These are phyloP conservation scores for Chlorella sp. DNA, from an alignment of 139 green algal species.

Conservation along the genomic window DNA sequence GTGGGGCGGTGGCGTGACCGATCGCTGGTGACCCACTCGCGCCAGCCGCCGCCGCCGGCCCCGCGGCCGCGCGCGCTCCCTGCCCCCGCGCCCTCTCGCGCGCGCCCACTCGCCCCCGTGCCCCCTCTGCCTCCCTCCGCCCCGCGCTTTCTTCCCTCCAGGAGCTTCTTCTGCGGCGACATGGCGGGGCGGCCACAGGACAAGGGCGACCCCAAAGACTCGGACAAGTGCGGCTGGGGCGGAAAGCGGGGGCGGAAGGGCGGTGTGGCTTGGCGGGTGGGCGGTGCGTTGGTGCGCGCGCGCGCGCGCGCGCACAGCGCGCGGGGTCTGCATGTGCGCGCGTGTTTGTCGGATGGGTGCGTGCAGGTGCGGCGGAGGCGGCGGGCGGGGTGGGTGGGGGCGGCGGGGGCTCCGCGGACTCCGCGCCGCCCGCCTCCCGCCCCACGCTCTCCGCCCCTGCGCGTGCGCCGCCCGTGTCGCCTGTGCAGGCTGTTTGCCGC, in stretches of 20 bases:
- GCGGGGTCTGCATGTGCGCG: no score
- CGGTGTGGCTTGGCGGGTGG: background rate
- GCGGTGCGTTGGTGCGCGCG: background rate
- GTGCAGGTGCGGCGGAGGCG: no score
- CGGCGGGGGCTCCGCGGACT: background rate
- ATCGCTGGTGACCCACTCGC: no score
- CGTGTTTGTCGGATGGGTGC: no score
- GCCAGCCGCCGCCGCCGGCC: no score
- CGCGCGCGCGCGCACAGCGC: background rate
- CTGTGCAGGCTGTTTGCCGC: constrained; percentile 2
- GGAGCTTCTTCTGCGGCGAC: constrained; percentile 73
- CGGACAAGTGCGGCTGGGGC: constrained; percentile 46
- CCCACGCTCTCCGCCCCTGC: background rate
- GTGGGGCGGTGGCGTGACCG: no score
- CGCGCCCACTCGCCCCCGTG: no score
- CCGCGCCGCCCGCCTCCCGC: background rate
- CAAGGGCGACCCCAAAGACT: constrained; percentile 37
- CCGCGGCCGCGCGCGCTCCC: no score
- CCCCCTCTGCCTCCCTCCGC: no score
- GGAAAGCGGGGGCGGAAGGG: background rate
- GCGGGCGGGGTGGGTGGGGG: no score
- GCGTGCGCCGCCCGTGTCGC: background rate
- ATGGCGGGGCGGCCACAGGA: constrained; percentile 56
- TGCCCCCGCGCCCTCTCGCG: no score
- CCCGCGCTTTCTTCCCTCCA: background rate